Base-by-base conservation (phyloP, 2,329 filamentous ascomycete species). In the Hortaea werneckii region DNA sequence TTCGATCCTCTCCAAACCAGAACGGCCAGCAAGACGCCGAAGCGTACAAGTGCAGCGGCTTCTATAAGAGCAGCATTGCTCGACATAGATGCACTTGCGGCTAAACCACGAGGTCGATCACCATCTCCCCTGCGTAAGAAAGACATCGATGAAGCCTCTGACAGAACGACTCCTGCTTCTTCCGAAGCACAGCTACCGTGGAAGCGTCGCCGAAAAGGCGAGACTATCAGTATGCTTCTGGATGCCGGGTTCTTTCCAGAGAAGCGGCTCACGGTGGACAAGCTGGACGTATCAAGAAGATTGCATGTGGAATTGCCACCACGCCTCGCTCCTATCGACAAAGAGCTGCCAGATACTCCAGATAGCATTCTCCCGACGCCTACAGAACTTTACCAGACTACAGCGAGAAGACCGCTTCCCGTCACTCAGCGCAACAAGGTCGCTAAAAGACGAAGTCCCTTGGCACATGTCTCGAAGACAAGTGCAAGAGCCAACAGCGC, bases 161-260 rank as follows among this genome's bases (percentile, higher is more conserved):
- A 8, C 13, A 39, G 20, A n/a, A 13, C 20, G 41, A 43, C 13
- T 26, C 20, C 41, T 20, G 20, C 41, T 10, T 32, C 41, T 20
- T 6, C 41, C 9, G 41, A 43, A 20, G 29, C 13, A 26, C 41
- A 37, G 32, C 30, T 43, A 8, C 41, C 41, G 32, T 43, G 41
- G 41, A 43, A 43, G 28, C 47, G 49, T 11, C 47, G 43, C 26
- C 49, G 40, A 10, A 54, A 56, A 32, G 57, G 57, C 35, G 54
- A 59, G 47, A 60, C 57, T 4, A 57, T 60, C 55, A 60, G 57
- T 40, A 60, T 60, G 58, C 50, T 60, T 4, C 45, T 60, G 5
- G 55, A 59, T 11, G 48, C 51, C 11, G 58, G 58, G 11, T 59
- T 62, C 48, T 60, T 59, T 40, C 51, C 52, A 2, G 42, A 47